A percentile compares a stretch with the other conserved stretches of the same genome.
These are phyloP conservation scores for Amanita molliuscula DNA, from an alignment of 768 basidiomycete genomes.

Conservation along the genomic window DNA sequence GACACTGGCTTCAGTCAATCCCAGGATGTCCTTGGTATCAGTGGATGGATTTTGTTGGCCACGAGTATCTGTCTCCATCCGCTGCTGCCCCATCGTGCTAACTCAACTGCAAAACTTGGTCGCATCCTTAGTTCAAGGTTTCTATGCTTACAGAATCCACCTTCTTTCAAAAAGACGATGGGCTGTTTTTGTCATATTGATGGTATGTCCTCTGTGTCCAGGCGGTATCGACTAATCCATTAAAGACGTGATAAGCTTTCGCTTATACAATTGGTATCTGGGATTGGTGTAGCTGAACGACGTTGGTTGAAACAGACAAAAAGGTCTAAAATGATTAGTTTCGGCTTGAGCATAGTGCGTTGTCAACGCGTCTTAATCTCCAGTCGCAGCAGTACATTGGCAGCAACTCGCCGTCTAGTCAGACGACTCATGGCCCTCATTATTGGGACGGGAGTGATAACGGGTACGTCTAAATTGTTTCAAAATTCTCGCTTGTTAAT, in stretches of 20 bases:
- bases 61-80: background rate
- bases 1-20: background rate
- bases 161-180: background rate
- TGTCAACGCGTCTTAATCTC: too few species aligned
- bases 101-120: background rate
- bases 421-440: background rate
- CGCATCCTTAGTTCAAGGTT: background rate
- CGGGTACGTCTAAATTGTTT: background rate
- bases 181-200: background rate
- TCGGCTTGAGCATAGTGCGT: background rate
- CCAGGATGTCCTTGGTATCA: background rate
- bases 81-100: background rate
- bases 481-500: background rate
- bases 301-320: background rate
- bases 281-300: background rate
- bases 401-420: background rate
- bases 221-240: background rate
- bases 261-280: background rate
- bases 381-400: background rate
- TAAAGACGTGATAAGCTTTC: background rate
- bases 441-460: background rate
- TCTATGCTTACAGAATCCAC: background rate
- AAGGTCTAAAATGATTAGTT: background rate
- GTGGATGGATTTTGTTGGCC: background rate
- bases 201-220: background rate